Base-by-base conservation (phyloP, 805 yeast species). In the Hanseniaspora taiwanica region DNA sequence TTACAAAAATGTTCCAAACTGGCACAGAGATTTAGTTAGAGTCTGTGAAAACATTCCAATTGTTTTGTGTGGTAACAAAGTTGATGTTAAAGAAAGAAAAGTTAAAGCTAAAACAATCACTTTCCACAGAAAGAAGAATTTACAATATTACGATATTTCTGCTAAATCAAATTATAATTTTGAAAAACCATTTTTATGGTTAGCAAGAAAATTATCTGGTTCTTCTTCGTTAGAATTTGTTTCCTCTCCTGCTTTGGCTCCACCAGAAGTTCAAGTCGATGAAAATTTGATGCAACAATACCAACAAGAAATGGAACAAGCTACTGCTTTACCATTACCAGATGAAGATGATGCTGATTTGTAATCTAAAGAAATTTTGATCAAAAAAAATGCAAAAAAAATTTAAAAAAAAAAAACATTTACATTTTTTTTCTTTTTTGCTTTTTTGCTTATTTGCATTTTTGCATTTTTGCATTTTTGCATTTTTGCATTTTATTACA, bases 291-390 rank as follows among this genome's bases (percentile, higher is more conserved):
- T 91, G 96, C 81, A 78, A 72, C 87, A 89, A 72, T 91, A 91
- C 76, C 96, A 91, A 76, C 93, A 86, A 64, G 98, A 91, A 74
- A 89, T 91, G 94, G 96, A 85, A 66, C 93, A 83, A 71, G 99
- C 99, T 59, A 85, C 97, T 55, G 95, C 96, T 53, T 75, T 91
- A 77, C 98, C 99, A 66, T 81, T 91, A 67, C 99, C 99, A 54
- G 99, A 91, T 72, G 99, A 91, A 74, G 99, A 91, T 65, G 99
- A 91, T 62, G 96, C 96, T 62, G 99, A 91, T 70, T 82, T 91
- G 71, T 91, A 85, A 72, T n/a, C n/a, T n/a, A n/a, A n/a, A n/a
- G 17, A 31, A 9, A 13, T 31, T 31, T 31, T 31, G 19, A 16
- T 19, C n/a, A 14, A 31, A 31, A 14, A 16, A 16, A 31, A 31